Conservation (phyloP, 2,329 filamentous ascomycete genomes). For the Diplodia seriata region DNA sequence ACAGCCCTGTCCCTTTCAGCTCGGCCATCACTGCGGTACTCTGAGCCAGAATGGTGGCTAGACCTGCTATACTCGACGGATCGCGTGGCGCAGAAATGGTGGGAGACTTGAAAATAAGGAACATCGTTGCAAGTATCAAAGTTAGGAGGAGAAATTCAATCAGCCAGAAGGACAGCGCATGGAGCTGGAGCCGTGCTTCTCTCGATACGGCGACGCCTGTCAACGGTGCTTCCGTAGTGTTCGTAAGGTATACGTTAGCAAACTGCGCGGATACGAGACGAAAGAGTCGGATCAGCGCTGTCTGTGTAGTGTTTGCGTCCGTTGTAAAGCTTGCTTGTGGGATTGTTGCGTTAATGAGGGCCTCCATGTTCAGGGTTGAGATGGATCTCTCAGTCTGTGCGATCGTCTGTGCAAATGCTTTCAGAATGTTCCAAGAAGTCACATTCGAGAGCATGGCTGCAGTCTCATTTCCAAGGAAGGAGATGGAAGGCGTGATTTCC, state of each 20-base stretch:
- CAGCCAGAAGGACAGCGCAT: background rate
- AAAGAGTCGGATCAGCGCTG: background rate
- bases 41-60: constrained; percentile 1
- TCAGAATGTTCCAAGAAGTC: background rate
- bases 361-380: background rate
- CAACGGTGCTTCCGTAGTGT: background rate
- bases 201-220: background rate
- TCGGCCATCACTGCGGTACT: background rate
- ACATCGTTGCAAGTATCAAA: background rate
- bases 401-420: background rate
- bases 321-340: background rate
- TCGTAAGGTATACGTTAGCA: background rate
- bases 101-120: background rate
- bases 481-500: too few relatives aligned
- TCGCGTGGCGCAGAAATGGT: background rate
- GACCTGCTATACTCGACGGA: background rate
- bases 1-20: background rate
- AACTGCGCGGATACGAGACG: background rate
- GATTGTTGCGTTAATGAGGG: background rate
- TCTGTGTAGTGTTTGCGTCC: background rate
- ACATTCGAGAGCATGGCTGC: background rate
- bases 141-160: background rate
- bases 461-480: too few relatives aligned
- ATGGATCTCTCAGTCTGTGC: background rate
- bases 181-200: background rate